A percentile compares a stretch with the other conserved stretches of the same genome.
Evolutionary conservation across 306 rosid genomes (phyloP).

Genomic region (Arachis stenosperma): DNA sequence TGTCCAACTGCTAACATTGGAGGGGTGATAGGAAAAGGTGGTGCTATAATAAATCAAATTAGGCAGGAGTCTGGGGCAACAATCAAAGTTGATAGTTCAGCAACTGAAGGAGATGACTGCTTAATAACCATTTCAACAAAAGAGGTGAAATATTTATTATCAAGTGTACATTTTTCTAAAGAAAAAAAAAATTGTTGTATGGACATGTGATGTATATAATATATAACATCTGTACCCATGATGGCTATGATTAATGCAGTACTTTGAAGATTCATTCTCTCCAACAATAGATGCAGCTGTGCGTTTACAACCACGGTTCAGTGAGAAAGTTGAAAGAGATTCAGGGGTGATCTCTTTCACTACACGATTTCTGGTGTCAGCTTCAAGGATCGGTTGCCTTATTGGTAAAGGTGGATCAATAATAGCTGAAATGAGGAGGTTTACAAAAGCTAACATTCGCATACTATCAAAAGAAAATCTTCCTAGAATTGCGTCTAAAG

Average conservation of each 20-base stretch:
- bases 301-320: conserved; percentile 91
- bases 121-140: conserved; percentile 77
- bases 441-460: conserved; percentile 88
- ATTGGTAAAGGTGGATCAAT: conserved; percentile 96
- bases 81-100: conserved; percentile 94
- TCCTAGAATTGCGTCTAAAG: conserved; percentile 90
- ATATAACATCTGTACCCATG: conserved; percentile 2
- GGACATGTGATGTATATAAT: conserved; percentile 1
- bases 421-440: conserved; percentile 89
- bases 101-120: conserved; percentile 89
- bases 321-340: conserved; percentile 94
- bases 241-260: conserved; percentile 48
- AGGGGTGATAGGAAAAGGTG: conserved; percentile 98
- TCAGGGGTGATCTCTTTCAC: conserved; percentile 90
- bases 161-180: not conserved
- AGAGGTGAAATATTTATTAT: conserved; percentile 66
- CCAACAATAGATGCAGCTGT: conserved; percentile 91
- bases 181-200: not conserved
- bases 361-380: conserved; percentile 82
- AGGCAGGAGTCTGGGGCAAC: conserved; percentile 93
- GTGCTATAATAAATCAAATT: conserved; percentile 86
- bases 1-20: conserved; percentile 92
- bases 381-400: conserved; percentile 94
- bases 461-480: conserved; percentile 81
- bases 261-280: conserved; percentile 81